A percentile compares a stretch with the other conserved stretches of the same genome.
Evolutionary conservation across 345 rosid genomes (phyloP).

Genomic region (thale cress (Arabidopsis thaliana)): TAIR10.1 NC_003071.7:5593501-5594000

Average conservation of each 20-base stretch:
- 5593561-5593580: constrained; percentile 90
- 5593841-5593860: constrained; percentile 81
- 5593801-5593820: constrained; percentile 66
- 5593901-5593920: constrained; percentile 76
- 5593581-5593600: constrained; percentile 88
- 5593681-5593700: background rate
- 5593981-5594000: constrained; percentile 3
- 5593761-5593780: constrained; percentile 93
- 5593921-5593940: constrained; percentile 85
- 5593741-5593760: constrained; percentile 86
- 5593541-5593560: constrained; percentile 94
- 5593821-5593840: constrained; percentile 87
- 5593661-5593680: background rate
- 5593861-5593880: constrained; percentile 90
- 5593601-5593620: constrained; percentile 78
- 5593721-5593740: constrained; percentile 83
- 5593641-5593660: constrained; percentile 21
- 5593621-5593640: constrained; percentile 89
- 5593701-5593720: constrained; percentile 9
- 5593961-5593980: background rate
- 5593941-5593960: constrained; percentile 54
- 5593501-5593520: background rate
- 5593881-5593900: constrained; percentile 75
- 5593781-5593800: constrained; percentile 88
- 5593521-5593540: constrained; percentile 31